Conservation (phyloP, 2,329 filamentous ascomycete genomes). For the Madurella fahalii region DNA sequence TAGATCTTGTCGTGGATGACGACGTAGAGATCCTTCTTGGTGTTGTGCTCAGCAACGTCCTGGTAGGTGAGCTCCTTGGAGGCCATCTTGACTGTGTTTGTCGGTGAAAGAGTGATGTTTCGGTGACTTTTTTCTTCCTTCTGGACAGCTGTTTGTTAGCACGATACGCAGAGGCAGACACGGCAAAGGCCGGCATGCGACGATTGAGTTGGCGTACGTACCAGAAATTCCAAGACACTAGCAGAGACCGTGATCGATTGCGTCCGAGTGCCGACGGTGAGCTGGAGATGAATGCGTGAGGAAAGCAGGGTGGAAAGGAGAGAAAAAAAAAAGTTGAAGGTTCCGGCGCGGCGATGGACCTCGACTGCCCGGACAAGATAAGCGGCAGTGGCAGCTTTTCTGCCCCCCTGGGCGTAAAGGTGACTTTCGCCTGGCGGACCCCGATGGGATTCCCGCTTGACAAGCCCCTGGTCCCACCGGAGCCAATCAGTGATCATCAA, state of each 20-base stretch:
- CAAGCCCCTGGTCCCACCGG: neutral
- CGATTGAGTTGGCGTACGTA: constrained; percentile 12
- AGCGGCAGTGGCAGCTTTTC: constrained; percentile 10
- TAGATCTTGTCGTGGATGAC: constrained; percentile 98
- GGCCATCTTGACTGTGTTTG: constrained; percentile 36
- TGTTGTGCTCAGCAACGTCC: constrained; percentile 80
- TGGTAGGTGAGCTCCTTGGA: constrained; percentile 64
- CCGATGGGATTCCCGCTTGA: constrained; percentile 8
- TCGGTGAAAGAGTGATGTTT: constrained; percentile 14
- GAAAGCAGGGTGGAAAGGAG: constrained; percentile 6
- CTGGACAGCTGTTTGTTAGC: constrained; percentile 22
- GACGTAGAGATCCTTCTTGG: constrained; percentile 89
- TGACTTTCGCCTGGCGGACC: constrained; percentile 3
- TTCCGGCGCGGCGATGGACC: constrained; percentile 10
- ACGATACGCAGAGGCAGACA: constrained; percentile 2
- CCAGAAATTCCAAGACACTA: constrained; percentile 14
- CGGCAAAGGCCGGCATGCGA: neutral
- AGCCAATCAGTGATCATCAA: constrained; percentile 18
- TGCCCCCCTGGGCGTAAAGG: constrained; percentile 15
- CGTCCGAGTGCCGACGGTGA: constrained; percentile 3
- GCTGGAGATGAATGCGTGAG: constrained; percentile 6
- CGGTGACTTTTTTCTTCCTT: constrained; percentile 13
- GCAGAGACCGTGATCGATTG: constrained; percentile 6
- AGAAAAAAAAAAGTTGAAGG: constrained; percentile 13
- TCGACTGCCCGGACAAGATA: constrained; percentile 11